A percentile compares a stretch with the other conserved stretches of the same genome.
Conservation (phyloP, 192 early-diverging fungal genomes). For the Radiomyces spectabilis region DNA sequence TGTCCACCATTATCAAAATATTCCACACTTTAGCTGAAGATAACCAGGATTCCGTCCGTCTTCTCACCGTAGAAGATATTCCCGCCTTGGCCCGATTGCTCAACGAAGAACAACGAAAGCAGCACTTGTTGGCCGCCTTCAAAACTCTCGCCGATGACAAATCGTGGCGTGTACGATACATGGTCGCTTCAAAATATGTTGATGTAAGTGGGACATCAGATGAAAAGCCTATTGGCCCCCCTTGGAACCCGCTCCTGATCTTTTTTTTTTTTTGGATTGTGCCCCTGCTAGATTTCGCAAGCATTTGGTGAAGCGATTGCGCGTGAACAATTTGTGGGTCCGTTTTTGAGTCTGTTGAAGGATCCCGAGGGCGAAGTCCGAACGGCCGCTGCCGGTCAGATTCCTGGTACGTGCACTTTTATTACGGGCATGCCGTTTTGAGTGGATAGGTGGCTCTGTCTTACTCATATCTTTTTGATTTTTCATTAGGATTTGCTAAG, state of each 20-base stretch:
- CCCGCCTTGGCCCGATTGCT: slow-evolving; percentile 83
- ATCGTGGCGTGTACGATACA: slow-evolving; percentile 98
- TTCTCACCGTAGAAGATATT: slow-evolving; percentile 88
- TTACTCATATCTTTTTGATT: neutral
- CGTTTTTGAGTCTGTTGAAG: slow-evolving; percentile 84
- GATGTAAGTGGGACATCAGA: slow-evolving; percentile 42
- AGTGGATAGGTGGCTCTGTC: no score
- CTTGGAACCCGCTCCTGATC: neutral
- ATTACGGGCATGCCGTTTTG: neutral
- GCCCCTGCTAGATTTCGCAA: slow-evolving; percentile 67
- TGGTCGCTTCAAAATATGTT: slow-evolving; percentile 98
- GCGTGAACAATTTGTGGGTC: slow-evolving; percentile 78
- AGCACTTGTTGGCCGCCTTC: slow-evolving; percentile 66
- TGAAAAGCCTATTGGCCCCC: neutral
- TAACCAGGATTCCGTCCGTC: slow-evolving; percentile 94
- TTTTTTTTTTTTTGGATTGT: slow-evolving; percentile 1
- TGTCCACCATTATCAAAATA: slow-evolving; percentile 77
- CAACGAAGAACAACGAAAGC: slow-evolving; percentile 68
- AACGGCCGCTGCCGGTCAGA: slow-evolving; percentile 87
- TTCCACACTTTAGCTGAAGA: slow-evolving; percentile 82
- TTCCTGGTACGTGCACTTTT: slow-evolving; percentile 51
- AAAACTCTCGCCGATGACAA: slow-evolving; percentile 81
- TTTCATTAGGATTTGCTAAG: slow-evolving; percentile 39
- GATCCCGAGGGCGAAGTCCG: slow-evolving; percentile 98
- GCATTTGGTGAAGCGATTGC: slow-evolving; percentile 73